Percentiles rank a stretch among this genome's conserved stretches.
phyloP scores from a whole-genome alignment of 176 grass and related monocot species.

The Rhynchospora pubera region DNA sequence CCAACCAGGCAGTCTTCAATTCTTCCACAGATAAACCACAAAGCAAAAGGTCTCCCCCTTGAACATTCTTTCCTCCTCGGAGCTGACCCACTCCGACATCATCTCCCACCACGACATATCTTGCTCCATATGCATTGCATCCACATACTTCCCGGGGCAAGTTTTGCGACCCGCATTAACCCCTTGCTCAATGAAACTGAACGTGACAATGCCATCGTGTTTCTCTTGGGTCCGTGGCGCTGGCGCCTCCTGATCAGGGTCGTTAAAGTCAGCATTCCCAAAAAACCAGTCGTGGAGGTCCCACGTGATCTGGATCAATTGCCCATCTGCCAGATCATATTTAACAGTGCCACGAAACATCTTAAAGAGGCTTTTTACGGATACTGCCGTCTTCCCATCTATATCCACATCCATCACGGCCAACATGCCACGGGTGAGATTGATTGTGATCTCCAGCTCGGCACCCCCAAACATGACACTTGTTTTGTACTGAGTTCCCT shows the following conservation, averaged over 20 bases:
- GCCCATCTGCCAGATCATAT: background rate
- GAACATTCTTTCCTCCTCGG: conserved; percentile 14
- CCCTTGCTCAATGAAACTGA: conserved; percentile 10
- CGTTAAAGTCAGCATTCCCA: background rate
- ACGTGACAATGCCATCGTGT: conserved; percentile 4
- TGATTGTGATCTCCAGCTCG: background rate
- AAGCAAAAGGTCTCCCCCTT: conserved; percentile 9
- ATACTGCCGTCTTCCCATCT: background rate
- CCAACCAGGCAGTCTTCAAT: background rate
- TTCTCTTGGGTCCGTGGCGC: background rate
- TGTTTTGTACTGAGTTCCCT: background rate
- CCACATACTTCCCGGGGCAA: background rate
- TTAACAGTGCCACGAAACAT: conserved; percentile 6
- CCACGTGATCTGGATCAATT: conserved; percentile 37
- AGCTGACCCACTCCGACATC: background rate
- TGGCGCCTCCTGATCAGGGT: background rate
- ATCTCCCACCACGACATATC: background rate
- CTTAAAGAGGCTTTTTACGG: conserved; percentile 7
- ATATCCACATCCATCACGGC: conserved; percentile 2
- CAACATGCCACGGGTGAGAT: conserved; percentile 15
- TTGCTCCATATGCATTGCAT: background rate
- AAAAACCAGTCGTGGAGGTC: conserved; percentile 15
- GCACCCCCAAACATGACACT: background rate
- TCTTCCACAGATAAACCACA: background rate
- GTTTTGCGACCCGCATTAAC: background rate